Conservation (phyloP, 1,139 yeast species). For the Kodamaea arcana region DNA sequence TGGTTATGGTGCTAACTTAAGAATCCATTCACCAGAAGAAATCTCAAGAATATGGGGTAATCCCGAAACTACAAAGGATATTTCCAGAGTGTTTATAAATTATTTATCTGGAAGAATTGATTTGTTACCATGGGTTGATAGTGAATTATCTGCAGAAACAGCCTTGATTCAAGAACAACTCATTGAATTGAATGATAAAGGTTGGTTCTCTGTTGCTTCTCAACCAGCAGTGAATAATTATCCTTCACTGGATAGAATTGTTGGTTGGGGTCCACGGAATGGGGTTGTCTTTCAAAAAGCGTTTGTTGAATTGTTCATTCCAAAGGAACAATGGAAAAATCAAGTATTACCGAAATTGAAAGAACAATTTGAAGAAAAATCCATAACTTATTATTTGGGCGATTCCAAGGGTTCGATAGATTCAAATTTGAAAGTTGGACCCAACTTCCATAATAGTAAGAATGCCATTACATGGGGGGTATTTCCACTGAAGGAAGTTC, state of each 20-base stretch:
- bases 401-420: conserved; percentile 55
- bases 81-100: conserved; percentile 63
- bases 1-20: conserved; percentile 92
- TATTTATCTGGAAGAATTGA: conserved; percentile 75
- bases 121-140: conserved; percentile 88
- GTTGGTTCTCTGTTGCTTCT: conserved; percentile 85
- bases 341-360: conserved; percentile 51
- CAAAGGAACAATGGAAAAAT: conserved; percentile 60
- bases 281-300: conserved; percentile 94
- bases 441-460: conserved; percentile 29
- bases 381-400: conserved; percentile 70
- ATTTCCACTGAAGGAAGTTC: conserved; percentile 79
- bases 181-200: conserved; percentile 67
- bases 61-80: conserved; percentile 62
- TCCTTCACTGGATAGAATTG: conserved; percentile 73
- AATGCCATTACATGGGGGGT: conserved; percentile 97
- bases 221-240: conserved; percentile 90
- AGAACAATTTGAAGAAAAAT: conserved; percentile 33
- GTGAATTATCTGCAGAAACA: conserved; percentile 83
- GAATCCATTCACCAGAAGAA: conserved; percentile 59
- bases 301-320: conserved; percentile 78
- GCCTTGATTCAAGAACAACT: conserved; percentile 89
- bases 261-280: conserved; percentile 92
- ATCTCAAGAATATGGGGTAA: conserved; percentile 81
- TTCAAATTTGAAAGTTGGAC: conserved; percentile 49